These are phyloP conservation scores for Solanum pinnatisectum DNA, from an alignment of 257 asterid species.

Conservation along the genomic window DNA sequence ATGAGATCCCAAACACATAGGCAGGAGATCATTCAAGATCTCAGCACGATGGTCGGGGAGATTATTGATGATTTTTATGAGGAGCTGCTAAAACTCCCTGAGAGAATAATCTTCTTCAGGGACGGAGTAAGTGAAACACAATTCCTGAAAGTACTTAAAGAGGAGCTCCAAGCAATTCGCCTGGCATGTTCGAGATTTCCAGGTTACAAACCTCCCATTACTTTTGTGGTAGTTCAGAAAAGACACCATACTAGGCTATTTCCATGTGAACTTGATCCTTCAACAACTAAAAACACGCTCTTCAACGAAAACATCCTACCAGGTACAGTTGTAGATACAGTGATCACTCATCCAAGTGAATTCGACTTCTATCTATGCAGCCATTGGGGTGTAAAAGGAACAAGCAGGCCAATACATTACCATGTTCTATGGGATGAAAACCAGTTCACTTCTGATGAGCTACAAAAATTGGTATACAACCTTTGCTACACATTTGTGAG, in stretches of 20 bases:
- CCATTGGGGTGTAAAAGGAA: conserved; percentile 94
- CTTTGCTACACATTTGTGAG: conserved; percentile 91
- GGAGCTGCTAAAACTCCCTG: conserved; percentile 52
- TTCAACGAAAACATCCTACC: conserved; percentile 65
- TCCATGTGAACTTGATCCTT: conserved; percentile 33
- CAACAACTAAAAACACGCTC: conserved; percentile 8
- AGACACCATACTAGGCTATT: conserved; percentile 86
- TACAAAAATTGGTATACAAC: conserved; percentile 76
- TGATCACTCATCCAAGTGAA: conserved; percentile 69
- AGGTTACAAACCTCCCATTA: conserved; percentile 68
- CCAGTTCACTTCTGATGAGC: conserved; percentile 76
- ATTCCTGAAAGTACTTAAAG: conserved; percentile 54
- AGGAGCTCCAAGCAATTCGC: conserved; percentile 56
- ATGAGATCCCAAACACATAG: conserved; percentile 92
- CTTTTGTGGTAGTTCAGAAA: conserved; percentile 81
- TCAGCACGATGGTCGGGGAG: conserved; percentile 54
- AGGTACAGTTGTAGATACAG: conserved; percentile 89
- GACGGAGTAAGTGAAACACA: conserved; percentile 97
- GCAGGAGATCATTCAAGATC: conserved; percentile 81
- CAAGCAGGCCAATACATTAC: conserved; percentile 86
- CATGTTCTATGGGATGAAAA: conserved; percentile 88
- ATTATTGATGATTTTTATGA: conserved; percentile 57
- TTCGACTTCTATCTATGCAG: conserved; percentile 93
- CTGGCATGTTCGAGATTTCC: conserved; percentile 50
- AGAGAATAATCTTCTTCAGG: conserved; percentile 71